Base-by-base conservation (phyloP, 306 rosid species). In the Rosa multiflora region DNA sequence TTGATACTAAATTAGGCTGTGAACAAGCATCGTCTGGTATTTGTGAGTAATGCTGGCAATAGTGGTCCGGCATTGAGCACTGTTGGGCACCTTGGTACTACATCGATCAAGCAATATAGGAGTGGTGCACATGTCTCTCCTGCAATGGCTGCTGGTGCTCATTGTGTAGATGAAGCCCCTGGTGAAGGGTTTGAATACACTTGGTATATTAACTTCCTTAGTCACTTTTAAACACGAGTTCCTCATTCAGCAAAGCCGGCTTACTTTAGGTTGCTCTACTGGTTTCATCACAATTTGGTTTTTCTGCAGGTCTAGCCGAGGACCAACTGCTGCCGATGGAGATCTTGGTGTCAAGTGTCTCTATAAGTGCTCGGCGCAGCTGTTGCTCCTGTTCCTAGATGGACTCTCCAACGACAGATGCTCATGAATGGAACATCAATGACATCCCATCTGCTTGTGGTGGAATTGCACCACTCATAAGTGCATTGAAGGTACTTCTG, bases 381-480 rank as follows among this genome's bases (percentile, higher is more conserved):
- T 85, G 94, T 95, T 83, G 98, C 99, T 83, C 97, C 98, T 53
- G 98, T 95, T 84, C 99, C 99, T 64, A 95, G 92, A 1, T 95
- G 99, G 99, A 95, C 99, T 83, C 98, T 95, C 76, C 99, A 95
- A 80, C 85, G 89, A 53, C 97, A 98, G 40, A 95, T 85, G 99
- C 98, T 95, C 68, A 93, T 93, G 99, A 95, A 93, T 81, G 99
- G 99, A 88, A 95, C 99, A 5, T 95, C 99, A 83, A 95, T 95
- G 99, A 82, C 99, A 67, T 95, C 99, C 99, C 99, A 64, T 91
- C 97, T 84, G 98, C 98, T 13, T 95, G 99, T 86, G 99, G 99
- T 35, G 98, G 99, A 84, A 84, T 85, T 83, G 97, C 99, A 7
- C 88, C 93, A 84, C 88, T 95, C 69, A 81, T 93, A 81, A 95